Conservation (phyloP, 208 protist species). For the Endotrypanum monterogeii region DNA sequence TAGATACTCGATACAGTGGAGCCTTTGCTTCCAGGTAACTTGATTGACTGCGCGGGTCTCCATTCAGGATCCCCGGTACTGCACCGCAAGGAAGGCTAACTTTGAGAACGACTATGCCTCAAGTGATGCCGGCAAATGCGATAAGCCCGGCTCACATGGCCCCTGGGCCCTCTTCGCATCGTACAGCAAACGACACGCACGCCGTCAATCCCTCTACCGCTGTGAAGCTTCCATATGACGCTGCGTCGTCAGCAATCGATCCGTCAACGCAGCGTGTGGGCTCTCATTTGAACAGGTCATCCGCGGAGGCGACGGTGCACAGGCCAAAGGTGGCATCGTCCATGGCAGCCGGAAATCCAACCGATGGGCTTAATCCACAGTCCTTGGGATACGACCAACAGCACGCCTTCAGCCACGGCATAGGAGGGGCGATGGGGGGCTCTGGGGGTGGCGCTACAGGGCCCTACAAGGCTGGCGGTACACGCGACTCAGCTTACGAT, state of each 20-base stretch:
- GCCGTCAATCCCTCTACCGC: neutral
- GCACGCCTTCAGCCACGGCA: slow-evolving; percentile 15
- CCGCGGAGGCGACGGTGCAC: neutral
- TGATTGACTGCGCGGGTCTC: too few relatives aligned
- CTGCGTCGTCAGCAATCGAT: neutral
- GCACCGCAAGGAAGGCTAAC: neutral
- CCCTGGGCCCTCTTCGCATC: slow-evolving; percentile 7
- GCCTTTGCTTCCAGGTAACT: neutral
- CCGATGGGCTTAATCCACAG: neutral
- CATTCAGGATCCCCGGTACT: neutral
- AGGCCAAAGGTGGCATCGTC: neutral
- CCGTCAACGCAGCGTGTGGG: slow-evolving; percentile 8
- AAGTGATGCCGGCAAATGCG: neutral
- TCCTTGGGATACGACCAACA: neutral
- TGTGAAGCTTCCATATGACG: neutral
- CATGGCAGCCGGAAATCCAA: neutral
- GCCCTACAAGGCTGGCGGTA: neutral
- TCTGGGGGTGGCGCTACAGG: neutral
- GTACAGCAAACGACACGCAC: neutral
- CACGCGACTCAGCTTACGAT: slow-evolving; percentile 8
- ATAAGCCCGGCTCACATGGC: neutral
- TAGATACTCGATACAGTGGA: too few relatives aligned
- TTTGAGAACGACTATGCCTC: neutral
- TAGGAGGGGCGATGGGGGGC: slow-evolving; percentile 1
- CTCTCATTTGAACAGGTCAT: neutral